Percentiles rank a stretch among this genome's conserved stretches.
Conservation (phyloP, 1,139 yeast genomes). For the Blastobotrys raffinosifermentans region DNA sequence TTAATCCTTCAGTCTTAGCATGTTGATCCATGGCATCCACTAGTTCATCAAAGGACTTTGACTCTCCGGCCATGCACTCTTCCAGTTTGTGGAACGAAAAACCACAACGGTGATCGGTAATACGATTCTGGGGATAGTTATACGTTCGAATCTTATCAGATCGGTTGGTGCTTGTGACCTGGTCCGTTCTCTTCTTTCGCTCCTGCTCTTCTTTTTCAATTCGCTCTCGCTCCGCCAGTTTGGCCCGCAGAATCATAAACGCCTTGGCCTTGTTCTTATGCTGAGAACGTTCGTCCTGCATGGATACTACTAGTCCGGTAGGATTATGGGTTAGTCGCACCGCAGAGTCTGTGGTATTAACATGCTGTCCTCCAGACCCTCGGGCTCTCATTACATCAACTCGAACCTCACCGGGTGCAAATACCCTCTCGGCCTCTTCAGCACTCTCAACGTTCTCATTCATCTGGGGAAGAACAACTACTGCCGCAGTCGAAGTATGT, state of each 20-base stretch:
- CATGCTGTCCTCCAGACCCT: conserved; percentile 99
- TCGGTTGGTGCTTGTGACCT: conserved; percentile 82
- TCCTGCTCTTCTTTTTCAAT: conserved; percentile 60
- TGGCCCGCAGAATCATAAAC: conserved; percentile 69
- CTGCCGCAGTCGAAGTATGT: conserved; percentile 95
- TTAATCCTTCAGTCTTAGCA: conserved; percentile 44
- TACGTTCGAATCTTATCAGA: conserved; percentile 93
- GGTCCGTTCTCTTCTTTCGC: conserved; percentile 64
- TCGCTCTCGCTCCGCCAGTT: conserved; percentile 77
- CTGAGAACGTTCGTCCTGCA: conserved; percentile 95
- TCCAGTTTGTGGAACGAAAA: conserved; percentile 70
- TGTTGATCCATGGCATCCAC: conserved; percentile 47
- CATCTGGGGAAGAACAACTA: conserved; percentile 84
- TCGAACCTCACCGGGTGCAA: conserved; percentile 82
- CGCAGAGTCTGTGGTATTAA: conserved; percentile 95
- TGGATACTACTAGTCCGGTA: conserved; percentile 79
- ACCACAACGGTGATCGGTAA: conserved; percentile 92
- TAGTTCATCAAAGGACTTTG: conserved; percentile 48
- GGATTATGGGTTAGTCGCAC: conserved; percentile 90
- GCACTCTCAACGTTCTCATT: conserved; percentile 45
- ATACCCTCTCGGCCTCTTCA: conserved; percentile 65
- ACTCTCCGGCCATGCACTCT: conserved; percentile 70
- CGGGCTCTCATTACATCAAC: conserved; percentile 95
- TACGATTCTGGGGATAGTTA: conserved; percentile 84
- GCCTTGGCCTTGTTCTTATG: conserved; percentile 96